These are phyloP conservation scores for Pistacia atlantica DNA, from an alignment of 345 rosid genomes.

Conservation along the genomic window DNA sequence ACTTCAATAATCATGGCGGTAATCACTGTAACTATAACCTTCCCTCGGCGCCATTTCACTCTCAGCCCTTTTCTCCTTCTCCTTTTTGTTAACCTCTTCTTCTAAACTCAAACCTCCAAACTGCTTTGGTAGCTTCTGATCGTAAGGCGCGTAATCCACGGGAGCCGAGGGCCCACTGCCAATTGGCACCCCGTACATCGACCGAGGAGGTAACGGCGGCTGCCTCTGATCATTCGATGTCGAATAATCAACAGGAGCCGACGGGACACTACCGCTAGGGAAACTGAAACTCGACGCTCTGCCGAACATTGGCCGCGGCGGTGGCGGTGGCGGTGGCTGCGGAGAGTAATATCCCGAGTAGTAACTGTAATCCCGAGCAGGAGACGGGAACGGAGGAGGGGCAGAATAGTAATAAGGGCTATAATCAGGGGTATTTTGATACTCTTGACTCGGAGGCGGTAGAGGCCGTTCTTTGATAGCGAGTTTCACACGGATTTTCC, in stretches of 20 bases:
- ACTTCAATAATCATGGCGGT: constrained; percentile 43
- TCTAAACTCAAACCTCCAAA: constrained; percentile 49
- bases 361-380: constrained; percentile 47
- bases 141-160: constrained; percentile 50
- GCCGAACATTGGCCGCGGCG: constrained; percentile 45
- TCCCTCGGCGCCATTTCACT: constrained; percentile 38
- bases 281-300: constrained; percentile 28
- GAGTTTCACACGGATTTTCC: constrained; percentile 55
- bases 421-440: constrained; percentile 41
- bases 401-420: constrained; percentile 45
- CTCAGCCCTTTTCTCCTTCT: constrained; percentile 37
- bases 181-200: constrained; percentile 37
- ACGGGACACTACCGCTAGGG: constrained; percentile 35
- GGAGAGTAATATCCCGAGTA: constrained; percentile 38
- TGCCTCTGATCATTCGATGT: constrained; percentile 45
- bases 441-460: constrained; percentile 34
- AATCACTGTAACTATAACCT: constrained; percentile 37
- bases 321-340: constrained; percentile 42
- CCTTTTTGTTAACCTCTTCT: constrained; percentile 37
- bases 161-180: constrained; percentile 59
- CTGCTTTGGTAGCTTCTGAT: constrained; percentile 41
- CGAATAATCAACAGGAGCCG: constrained; percentile 52
- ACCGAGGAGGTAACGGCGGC: constrained; percentile 29
- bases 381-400: constrained; percentile 39
- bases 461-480: constrained; percentile 38